These are phyloP conservation scores for Aureobasidium sp. DNA, from an alignment of 2,329 filamentous ascomycete species.

Conservation along the genomic window DNA sequence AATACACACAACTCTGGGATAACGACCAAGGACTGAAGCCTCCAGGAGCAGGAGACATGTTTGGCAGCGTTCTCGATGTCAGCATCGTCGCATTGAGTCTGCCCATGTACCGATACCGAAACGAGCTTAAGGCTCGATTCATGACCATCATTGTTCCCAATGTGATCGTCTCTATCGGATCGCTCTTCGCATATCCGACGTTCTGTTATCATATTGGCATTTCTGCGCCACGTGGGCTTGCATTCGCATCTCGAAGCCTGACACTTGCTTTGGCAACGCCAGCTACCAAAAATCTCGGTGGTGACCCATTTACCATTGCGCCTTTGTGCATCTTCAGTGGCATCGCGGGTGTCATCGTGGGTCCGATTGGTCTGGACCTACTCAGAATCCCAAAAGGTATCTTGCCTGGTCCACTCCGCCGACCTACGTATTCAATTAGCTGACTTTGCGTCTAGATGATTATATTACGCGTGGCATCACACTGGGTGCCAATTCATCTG, in stretches of 20 bases:
- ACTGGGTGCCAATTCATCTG: conserved; percentile 54
- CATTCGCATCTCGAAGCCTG: conserved; percentile 51
- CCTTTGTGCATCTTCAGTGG: conserved; percentile 54
- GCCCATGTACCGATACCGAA: conserved; percentile 55
- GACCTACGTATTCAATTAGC: not conserved
- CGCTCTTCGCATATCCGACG: conserved; percentile 52
- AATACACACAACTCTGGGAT: conserved; percentile 48
- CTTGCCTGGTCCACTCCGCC: not conserved
- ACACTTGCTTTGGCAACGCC: conserved; percentile 55
- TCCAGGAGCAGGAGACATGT: conserved; percentile 52
- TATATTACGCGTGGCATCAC: conserved; percentile 58
- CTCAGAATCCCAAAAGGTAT: conserved; percentile 49
- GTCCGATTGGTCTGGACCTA: conserved; percentile 41
- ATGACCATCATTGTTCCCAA: conserved; percentile 49
- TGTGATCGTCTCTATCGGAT: conserved; percentile 44
- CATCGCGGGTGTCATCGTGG: conserved; percentile 52
- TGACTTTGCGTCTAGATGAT: conserved; percentile 40
- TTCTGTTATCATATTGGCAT: conserved; percentile 52
- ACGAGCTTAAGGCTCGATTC: conserved; percentile 44
- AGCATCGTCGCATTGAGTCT: conserved; percentile 53
- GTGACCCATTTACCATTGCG: conserved; percentile 49
- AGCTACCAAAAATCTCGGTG: conserved; percentile 49
- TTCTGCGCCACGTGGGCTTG: conserved; percentile 43
- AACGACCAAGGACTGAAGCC: conserved; percentile 24
- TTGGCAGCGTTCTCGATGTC: conserved; percentile 49